Evolutionary conservation across 2,329 filamentous ascomycete genomes (phyloP).

Genomic region (Helminthosporium solani): DNA sequence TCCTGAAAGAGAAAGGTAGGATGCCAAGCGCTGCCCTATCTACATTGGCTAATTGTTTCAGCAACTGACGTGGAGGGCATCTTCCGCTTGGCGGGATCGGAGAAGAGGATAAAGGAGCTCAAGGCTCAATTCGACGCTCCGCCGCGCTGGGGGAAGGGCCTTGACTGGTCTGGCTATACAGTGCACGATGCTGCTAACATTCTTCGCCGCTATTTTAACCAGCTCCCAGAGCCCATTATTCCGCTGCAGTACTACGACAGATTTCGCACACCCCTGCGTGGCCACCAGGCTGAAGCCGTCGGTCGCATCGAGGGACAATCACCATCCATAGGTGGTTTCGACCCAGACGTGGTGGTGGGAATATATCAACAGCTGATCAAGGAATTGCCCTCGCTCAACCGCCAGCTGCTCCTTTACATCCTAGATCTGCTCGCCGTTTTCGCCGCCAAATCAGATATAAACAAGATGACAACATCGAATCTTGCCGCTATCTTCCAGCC

Average conservation of each 20-base stretch:
- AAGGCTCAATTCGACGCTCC: constrained; percentile 91
- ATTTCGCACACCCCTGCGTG: constrained; percentile 80
- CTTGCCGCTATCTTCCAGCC: constrained; percentile 97
- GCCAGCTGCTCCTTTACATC: constrained; percentile 92
- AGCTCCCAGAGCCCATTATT: constrained; percentile 94
- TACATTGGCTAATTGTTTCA: constrained; percentile 43
- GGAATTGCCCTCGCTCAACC: constrained; percentile 86
- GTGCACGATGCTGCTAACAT: constrained; percentile 98
- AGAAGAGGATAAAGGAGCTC: constrained; percentile 97
- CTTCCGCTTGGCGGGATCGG: constrained; percentile 91
- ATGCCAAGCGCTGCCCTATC: neutral
- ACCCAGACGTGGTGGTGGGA: constrained; percentile 72
- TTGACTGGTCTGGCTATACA: constrained; percentile 96
- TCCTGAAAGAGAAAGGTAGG: constrained; percentile 92
- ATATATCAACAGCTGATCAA: constrained; percentile 90
- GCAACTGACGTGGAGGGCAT: constrained; percentile 95
- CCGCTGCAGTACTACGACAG: constrained; percentile 89
- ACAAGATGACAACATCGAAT: constrained; percentile 95
- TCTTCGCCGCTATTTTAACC: constrained; percentile 90
- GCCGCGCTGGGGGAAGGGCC: constrained; percentile 83
- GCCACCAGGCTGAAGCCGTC: constrained; percentile 68
- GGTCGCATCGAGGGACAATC: constrained; percentile 63
- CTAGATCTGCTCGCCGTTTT: constrained; percentile 95
- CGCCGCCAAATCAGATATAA: constrained; percentile 92
- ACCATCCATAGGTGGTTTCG: constrained; percentile 72